phyloP scores from a whole-genome alignment of 768 basidiomycete genomes.

The Podaxis rugospora region DNA sequence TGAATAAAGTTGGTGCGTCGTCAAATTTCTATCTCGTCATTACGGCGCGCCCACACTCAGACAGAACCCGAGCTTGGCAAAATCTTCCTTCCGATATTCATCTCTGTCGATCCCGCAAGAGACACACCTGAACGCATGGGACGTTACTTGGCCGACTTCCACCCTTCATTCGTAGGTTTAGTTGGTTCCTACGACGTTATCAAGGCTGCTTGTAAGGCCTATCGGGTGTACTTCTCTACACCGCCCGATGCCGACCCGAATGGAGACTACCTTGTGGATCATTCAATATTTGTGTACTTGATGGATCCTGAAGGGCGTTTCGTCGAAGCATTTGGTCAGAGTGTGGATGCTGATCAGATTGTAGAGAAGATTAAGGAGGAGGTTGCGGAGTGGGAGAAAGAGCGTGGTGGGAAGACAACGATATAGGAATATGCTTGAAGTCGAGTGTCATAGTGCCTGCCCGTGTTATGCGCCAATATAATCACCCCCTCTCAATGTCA shows the following conservation, averaged over 20 bases:
- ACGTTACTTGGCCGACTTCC: conserved; percentile 79
- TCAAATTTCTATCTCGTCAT: background rate
- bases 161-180: conserved; percentile 84
- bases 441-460: background rate
- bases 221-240: conserved; percentile 98
- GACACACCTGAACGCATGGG: conserved; percentile 63
- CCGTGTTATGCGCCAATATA: background rate
- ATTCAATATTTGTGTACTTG: conserved; percentile 95
- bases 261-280: conserved; percentile 97
- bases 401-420: conserved; percentile 31
- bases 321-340: conserved; percentile 95
- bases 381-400: conserved; percentile 37
- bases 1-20: conserved; percentile 66
- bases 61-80: conserved; percentile 67
- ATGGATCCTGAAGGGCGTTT: conserved; percentile 96
- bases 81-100: conserved; percentile 86
- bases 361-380: conserved; percentile 53
- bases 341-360: conserved; percentile 64
- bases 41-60: background rate
- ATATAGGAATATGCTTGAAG: background rate
- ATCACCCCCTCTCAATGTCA: background rate
- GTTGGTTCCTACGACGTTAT: conserved; percentile 79
- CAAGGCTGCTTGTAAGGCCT: conserved; percentile 89
- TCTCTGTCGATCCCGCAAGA: conserved; percentile 94
- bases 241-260: conserved; percentile 80